A percentile compares a stretch with the other conserved stretches of the same genome.
Evolutionary conservation across 1,284 basidiomycete species (phyloP).

Genomic region (Rhodotorula glutinis): DNA sequence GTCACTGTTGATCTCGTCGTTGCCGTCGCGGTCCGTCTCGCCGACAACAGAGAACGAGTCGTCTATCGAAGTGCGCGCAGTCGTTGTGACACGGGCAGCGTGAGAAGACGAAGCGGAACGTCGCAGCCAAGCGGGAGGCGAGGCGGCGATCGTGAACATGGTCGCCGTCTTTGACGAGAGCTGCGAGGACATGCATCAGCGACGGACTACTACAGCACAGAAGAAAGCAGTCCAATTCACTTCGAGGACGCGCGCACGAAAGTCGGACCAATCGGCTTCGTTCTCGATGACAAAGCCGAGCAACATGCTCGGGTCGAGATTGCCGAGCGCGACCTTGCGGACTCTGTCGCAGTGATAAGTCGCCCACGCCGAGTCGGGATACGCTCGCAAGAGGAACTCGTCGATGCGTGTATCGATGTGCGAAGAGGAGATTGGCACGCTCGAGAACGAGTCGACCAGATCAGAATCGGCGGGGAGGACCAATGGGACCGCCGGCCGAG

Average conservation of each 20-base stretch:
- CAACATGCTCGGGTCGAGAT: constrained; percentile 95
- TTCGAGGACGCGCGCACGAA: constrained; percentile 58
- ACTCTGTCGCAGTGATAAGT: constrained; percentile 94
- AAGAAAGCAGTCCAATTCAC: constrained; percentile 3
- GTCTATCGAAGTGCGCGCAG: neutral
- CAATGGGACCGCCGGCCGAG: constrained; percentile 76
- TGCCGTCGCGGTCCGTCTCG: constrained; percentile 5
- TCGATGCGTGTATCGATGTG: constrained; percentile 44
- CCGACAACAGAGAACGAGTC: constrained; percentile 21
- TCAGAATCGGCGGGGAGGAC: constrained; percentile 41
- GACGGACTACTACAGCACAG: neutral
- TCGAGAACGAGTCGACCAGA: constrained; percentile 1
- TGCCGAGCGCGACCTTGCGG: constrained; percentile 83
- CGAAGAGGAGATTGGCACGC: neutral
- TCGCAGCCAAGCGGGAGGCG: constrained; percentile 37
- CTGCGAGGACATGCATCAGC: constrained; percentile 36
- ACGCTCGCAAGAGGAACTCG: constrained; percentile 64
- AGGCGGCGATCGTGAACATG: constrained; percentile 46
- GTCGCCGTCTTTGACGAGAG: constrained; percentile 49
- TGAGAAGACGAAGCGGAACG: constrained; percentile 41
- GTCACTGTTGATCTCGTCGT: neutral
- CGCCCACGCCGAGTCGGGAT: constrained; percentile 63
- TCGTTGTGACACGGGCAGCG: constrained; percentile 16
- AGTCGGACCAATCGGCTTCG: constrained; percentile 78
- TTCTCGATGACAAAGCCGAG: constrained; percentile 83